phyloP scores from a whole-genome alignment of 805 yeast genomes.

The Wickerhamomyces ciferrii region DNA sequence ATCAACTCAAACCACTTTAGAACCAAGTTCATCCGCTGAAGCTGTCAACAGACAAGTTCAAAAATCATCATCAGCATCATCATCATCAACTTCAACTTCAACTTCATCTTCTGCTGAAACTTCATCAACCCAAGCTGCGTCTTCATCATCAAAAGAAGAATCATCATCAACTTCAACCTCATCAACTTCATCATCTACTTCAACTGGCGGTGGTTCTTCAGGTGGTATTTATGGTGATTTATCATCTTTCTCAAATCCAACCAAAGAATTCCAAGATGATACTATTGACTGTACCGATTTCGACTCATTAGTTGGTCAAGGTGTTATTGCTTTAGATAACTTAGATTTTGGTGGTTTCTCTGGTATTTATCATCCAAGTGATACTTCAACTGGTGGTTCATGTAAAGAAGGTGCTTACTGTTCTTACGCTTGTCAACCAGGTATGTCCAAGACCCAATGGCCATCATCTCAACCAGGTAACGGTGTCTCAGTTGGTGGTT shows the following conservation, averaged over 20 bases:
- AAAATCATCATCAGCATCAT: constrained; percentile 19
- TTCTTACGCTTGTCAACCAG: constrained; percentile 97
- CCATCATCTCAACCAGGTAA: constrained; percentile 80
- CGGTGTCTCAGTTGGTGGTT: constrained; percentile 95
- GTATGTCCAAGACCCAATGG: constrained; percentile 99
- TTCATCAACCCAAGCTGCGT: constrained; percentile 14
- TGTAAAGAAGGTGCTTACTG: constrained; percentile 92
- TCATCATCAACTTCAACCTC: constrained; percentile 19
- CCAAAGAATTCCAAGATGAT: constrained; percentile 65
- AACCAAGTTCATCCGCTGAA: constrained; percentile 12
- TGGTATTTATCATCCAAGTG: constrained; percentile 51
- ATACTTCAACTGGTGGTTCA: constrained; percentile 58
- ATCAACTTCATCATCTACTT: constrained; percentile 22
- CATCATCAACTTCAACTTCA: constrained; percentile 6
- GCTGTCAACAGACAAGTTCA: constrained; percentile 19
- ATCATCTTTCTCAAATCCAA: constrained; percentile 49
- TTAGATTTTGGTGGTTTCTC: constrained; percentile 79
- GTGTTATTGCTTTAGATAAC: constrained; percentile 72
- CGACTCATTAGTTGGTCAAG: constrained; percentile 56
- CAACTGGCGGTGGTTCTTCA: constrained; percentile 26
- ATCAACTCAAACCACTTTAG: constrained; percentile 17
- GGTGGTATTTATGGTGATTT: constrained; percentile 65
- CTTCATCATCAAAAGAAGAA: constrained; percentile 18
- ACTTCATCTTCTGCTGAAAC: constrained; percentile 18
- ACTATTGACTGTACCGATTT: constrained; percentile 69